Evolutionary conservation across 371 early-diverging fungal species (phyloP), one percentile per base, ranked within the genome.

Genomic region (Mortierella sp.): DNA sequence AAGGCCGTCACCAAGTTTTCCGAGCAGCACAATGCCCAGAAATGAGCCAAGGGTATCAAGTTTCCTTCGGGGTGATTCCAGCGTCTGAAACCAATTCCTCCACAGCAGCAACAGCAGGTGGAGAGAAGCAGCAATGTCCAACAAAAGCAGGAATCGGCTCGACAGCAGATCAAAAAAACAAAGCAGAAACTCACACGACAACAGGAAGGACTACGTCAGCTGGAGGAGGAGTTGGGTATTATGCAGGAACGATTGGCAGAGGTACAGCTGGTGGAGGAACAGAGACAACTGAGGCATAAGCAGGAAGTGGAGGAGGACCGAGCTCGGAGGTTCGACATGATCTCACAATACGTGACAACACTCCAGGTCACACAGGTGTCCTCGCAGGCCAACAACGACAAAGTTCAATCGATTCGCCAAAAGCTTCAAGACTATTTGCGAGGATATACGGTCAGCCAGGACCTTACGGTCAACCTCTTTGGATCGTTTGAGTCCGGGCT

Each of bases 1-100:
- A n/a, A 40, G 4, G 68, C 52, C 10, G 68, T 50, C 26, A n/a
- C 9, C 43, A 68, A 68, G 52, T 26, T 68, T 40, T 50, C 68
- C 26, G 34, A 37, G 40, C 22, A 31, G 5, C 68, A 40, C 26
- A 68, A 40, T n/a, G 68, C 29, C 31, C n/a, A 52, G 34, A 52
- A 68, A 0, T 52, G 45, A 6, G 22, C 10, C 39, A 40, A 7
- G 19, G 34, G 6, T 19, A n/a, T 16, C 13, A 29, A 13, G 37
- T 9, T 13, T n/a, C 63, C 10, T 10, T 37, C 26, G 37, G 34
- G 58, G 34, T 29, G 34, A 58, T 34, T 58, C 34, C 34, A 58
- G 16, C 14, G 58, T 6, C 16, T 58, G 10, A 16, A 34, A 2
- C 6, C 14, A 34, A 58, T 3, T 34, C 34, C 22, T n/a, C n/a